Percentiles rank a stretch among this genome's conserved stretches.
phyloP scores from a whole-genome alignment of 164 flowering plant genomes.

The Paratinospora sagittata region DNA sequence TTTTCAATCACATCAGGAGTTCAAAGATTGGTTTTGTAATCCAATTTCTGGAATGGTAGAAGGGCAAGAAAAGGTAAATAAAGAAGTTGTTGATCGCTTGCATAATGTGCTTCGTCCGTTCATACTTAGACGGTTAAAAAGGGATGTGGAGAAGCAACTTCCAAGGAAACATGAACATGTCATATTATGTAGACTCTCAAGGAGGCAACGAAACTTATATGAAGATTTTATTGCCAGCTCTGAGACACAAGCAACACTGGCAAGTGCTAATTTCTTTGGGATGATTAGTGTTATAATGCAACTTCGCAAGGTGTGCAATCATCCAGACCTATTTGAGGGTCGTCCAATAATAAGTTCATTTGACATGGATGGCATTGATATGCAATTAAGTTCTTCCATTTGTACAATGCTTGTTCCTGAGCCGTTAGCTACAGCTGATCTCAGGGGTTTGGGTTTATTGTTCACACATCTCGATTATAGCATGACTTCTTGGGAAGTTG shows the following conservation, averaged over 20 bases:
- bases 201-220: constrained; percentile 92
- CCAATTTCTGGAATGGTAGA: constrained; percentile 99
- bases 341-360: constrained; percentile 96
- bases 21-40: constrained; percentile 98
- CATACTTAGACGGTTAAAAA: constrained; percentile 81
- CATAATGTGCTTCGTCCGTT: constrained; percentile 99
- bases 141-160: constrained; percentile 98
- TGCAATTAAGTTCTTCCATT: constrained; percentile 65
- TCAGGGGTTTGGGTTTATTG: constrained; percentile 55
- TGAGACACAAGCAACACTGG: constrained; percentile 95
- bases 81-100: constrained; percentile 94
- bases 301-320: constrained; percentile 98
- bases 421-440: constrained; percentile 57
- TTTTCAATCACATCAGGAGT: constrained; percentile 99
- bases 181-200: constrained; percentile 84
- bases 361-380: constrained; percentile 79
- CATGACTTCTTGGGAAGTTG: constrained; percentile 93
- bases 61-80: constrained; percentile 93
- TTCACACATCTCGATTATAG: constrained; percentile 79
- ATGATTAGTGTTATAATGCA: constrained; percentile 99
- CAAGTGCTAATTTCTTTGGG: constrained; percentile 86
- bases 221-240: constrained; percentile 98
- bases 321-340: constrained; percentile 98
- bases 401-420: constrained; percentile 51
- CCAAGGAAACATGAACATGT: constrained; percentile 94